Percentiles rank a stretch among this genome's conserved stretches.
These are phyloP conservation scores for Aspergillus sp. DNA, from an alignment of 2,329 filamentous ascomycete species.

Conservation along the genomic window DNA sequence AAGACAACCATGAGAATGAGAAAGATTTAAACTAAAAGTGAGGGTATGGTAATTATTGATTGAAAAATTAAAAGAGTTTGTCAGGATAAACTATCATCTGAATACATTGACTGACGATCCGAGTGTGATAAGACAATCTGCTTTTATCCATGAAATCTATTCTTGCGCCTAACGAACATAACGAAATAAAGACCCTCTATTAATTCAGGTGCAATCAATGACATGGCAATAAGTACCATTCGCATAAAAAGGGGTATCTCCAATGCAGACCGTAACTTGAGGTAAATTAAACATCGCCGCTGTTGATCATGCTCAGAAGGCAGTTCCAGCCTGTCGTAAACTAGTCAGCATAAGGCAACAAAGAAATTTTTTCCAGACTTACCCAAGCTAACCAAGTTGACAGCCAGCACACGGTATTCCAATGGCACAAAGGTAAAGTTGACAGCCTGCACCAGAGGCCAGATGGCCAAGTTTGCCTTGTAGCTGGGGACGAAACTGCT, in stretches of 20 bases:
- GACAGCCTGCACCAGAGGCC: slow-evolving; percentile 76
- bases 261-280: slow-evolving; percentile 31
- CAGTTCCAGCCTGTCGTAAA: slow-evolving; percentile 51
- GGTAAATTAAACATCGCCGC: slow-evolving; percentile 29
- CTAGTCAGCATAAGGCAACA: slow-evolving; percentile 10
- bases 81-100: no score
- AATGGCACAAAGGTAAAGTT: slow-evolving; percentile 88
- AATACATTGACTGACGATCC: no score
- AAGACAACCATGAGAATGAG: no score
- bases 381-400: slow-evolving; percentile 75
- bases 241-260: slow-evolving; percentile 13
- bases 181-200: no score
- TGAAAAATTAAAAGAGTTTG: no score
- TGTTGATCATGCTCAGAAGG: slow-evolving; percentile 54
- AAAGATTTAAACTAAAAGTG: no score
- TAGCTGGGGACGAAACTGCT: slow-evolving; percentile 68
- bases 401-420: slow-evolving; percentile 76
- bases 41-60: no score
- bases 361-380: slow-evolving; percentile 21
- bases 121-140: neutral
- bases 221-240: no score
- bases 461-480: slow-evolving; percentile 79
- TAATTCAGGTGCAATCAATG: no score
- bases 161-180: no score
- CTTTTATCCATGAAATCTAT: neutral